A percentile compares a stretch with the other conserved stretches of the same genome.
These are phyloP conservation scores for Cicer chorassanicum DNA, from an alignment of 306 rosid species.

Conservation along the genomic window DNA sequence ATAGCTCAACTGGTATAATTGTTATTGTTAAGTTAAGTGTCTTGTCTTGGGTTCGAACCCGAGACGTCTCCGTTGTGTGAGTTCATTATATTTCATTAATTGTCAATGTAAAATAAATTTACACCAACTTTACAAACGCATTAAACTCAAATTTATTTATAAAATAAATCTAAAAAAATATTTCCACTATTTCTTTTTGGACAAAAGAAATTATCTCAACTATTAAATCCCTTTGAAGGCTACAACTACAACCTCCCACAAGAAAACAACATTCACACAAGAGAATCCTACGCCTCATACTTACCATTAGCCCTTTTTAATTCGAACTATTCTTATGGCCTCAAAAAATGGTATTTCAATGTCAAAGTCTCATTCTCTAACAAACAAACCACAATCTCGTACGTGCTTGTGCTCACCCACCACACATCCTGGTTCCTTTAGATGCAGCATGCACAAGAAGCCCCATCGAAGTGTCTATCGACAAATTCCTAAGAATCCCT, in stretches of 20 bases:
- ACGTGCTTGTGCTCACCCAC: conserved; percentile 71
- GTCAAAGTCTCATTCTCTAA: conserved; percentile 19
- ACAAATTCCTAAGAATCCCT: neutral
- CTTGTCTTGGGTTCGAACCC: rapidly evolving
- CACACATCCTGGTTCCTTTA: conserved; percentile 72
- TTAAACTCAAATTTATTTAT: no score
- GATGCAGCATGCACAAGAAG: conserved; percentile 64
- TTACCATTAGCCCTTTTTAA: neutral
- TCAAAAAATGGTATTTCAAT: conserved; percentile 40
- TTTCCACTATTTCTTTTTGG: no score
- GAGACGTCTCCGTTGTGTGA: no score
- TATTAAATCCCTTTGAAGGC: conserved; percentile 21
- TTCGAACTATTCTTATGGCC: conserved; percentile 48
- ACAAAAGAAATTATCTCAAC: no score
- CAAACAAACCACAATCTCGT: conserved; percentile 38
- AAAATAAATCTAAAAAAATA: no score
- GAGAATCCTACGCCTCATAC: neutral
- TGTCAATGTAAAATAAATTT: no score
- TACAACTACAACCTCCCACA: conserved; percentile 3
- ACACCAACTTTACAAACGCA: no score
- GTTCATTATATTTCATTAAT: no score
- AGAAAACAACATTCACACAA: conserved; percentile 1
- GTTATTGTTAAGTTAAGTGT: no score
- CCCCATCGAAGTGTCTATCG: neutral
- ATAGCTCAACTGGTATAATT: rapidly evolving